phyloP scores from a whole-genome alignment of 169 alveolate genomes.

The Cryptosporidium tyzzeri region DNA sequence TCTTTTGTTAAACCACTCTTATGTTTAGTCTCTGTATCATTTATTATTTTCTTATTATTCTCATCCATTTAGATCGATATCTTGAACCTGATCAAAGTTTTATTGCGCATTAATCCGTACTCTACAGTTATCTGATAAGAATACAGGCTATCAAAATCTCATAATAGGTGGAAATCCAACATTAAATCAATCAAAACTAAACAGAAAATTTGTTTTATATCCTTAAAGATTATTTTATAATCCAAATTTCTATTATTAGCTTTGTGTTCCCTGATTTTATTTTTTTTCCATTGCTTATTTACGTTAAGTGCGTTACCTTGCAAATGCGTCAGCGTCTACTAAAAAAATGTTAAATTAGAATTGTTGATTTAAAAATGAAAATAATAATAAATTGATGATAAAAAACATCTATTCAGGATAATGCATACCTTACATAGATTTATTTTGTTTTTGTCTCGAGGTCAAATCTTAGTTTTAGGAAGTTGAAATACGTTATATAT shows the following conservation, averaged over 20 bases:
- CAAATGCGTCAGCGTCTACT: conserved; percentile 31
- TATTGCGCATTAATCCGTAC: not conserved
- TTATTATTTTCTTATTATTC: not conserved
- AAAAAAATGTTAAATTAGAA: not conserved
- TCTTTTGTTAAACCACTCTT: conserved; percentile 34
- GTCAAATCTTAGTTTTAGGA: too few species aligned
- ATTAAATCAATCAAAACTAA: not conserved
- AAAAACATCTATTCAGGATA: not conserved
- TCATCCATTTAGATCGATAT: conserved; percentile 34
- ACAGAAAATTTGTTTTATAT: not conserved
- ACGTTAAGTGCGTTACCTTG: conserved; percentile 66
- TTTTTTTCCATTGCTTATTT: not conserved
- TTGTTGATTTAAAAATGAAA: not conserved
- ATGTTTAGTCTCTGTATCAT: not conserved
- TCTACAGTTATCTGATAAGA: not conserved
- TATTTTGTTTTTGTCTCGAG: too few species aligned
- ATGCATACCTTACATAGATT: too few species aligned
- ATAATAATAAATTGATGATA: not conserved
- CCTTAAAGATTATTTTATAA: not conserved
- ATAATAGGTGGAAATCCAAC: not conserved
- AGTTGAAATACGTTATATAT: too few species aligned
- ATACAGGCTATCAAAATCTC: not conserved
- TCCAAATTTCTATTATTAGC: not conserved
- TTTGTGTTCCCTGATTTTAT: not conserved
- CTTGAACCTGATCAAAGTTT: not conserved